Evolutionary conservation across 805 yeast genomes (phyloP).

Genomic region (Gaillardinia entomophila): DNA sequence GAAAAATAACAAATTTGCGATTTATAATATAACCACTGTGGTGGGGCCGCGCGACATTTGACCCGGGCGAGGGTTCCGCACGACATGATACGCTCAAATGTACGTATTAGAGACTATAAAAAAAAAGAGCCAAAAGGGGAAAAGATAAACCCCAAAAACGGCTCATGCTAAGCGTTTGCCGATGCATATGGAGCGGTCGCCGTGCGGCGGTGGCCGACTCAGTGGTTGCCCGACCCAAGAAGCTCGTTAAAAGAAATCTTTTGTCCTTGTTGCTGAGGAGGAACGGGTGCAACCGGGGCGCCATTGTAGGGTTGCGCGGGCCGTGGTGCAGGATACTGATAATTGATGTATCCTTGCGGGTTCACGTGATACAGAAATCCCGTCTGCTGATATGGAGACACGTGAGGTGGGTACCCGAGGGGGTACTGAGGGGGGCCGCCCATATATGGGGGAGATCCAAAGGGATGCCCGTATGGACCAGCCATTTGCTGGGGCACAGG

Average conservation of each 20-base stretch:
- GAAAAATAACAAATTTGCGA: background rate
- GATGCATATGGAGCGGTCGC: slow-evolving; percentile 1
- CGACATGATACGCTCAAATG: too few species aligned
- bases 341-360: slow-evolving; percentile 29
- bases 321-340: slow-evolving; percentile 17
- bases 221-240: slow-evolving; percentile 21
- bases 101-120: background rate
- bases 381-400: slow-evolving; percentile 17
- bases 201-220: slow-evolving; percentile 1
- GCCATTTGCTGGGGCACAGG: too few species aligned
- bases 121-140: slow-evolving; percentile 4
- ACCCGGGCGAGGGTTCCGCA: too few species aligned
- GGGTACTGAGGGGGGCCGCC: slow-evolving; percentile 3
- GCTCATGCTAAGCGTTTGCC: background rate
- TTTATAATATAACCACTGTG: too few species aligned
- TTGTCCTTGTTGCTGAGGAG: slow-evolving; percentile 20
- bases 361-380: slow-evolving; percentile 26
- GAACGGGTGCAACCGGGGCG: slow-evolving; percentile 2
- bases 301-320: slow-evolving; percentile 8
- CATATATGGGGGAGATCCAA: slow-evolving; percentile 3
- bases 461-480: too few species aligned
- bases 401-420: slow-evolving; percentile 2
- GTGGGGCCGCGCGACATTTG: too few species aligned
- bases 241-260: slow-evolving; percentile 37
- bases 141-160: slow-evolving; percentile 4